Evolutionary conservation across 768 basidiomycete genomes (phyloP).

Genomic region (Trametes coccinea): DNA sequence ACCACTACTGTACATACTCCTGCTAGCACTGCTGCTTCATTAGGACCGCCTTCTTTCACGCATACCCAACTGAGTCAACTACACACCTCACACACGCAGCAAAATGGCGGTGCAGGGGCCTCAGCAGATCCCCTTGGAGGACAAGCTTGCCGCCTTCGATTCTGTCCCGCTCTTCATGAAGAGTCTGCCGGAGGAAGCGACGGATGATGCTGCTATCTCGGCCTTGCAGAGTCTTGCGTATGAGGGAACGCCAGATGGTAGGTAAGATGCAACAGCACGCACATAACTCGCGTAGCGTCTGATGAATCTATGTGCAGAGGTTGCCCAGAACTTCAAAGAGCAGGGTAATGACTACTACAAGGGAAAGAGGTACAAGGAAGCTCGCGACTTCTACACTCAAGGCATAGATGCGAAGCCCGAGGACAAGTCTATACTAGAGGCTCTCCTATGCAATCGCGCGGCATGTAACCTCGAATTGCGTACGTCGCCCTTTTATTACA

Average conservation of each 20-base stretch:
- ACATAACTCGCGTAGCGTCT: neutral
- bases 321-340: constrained; percentile 90
- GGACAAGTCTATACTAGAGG: constrained; percentile 56
- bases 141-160: constrained; percentile 51
- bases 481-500: constrained; percentile 37
- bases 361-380: constrained; percentile 84
- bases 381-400: constrained; percentile 86
- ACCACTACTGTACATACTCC: too few relatives aligned
- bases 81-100: too few relatives aligned
- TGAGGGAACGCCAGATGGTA: constrained; percentile 94
- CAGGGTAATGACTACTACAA: constrained; percentile 96
- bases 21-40: too few relatives aligned
- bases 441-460: constrained; percentile 84
- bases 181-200: constrained; percentile 67
- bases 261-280: constrained; percentile 36
- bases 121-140: constrained; percentile 31
- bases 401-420: constrained; percentile 84
- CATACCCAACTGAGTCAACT: too few relatives aligned
- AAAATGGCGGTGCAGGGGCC: constrained; percentile 10
- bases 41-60: too few relatives aligned
- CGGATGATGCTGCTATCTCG: constrained; percentile 66
- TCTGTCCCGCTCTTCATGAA: constrained; percentile 91
- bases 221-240: constrained; percentile 85
- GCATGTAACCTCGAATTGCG: constrained; percentile 90
- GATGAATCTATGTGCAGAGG: constrained; percentile 51